A percentile compares a stretch with the other conserved stretches of the same genome.
Evolutionary conservation across 257 asterid genomes (phyloP).

Genomic region (Solanum tacnaense): DNA sequence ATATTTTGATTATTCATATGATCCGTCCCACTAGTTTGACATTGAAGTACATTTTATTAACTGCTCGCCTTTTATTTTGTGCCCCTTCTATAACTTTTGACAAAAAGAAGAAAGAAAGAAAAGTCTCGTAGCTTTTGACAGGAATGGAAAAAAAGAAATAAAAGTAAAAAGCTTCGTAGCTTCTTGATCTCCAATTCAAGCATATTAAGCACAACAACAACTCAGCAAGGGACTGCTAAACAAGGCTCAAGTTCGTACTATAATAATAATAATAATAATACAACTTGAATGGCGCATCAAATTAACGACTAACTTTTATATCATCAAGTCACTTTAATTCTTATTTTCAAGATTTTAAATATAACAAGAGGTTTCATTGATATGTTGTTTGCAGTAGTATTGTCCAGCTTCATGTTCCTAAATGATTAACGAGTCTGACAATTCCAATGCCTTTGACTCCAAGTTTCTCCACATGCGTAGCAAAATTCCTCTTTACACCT

Average conservation of each 20-base stretch:
- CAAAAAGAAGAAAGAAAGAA: background rate
- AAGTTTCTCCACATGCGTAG: conserved; percentile 27
- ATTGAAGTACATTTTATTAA: no score
- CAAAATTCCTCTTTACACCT: conserved; percentile 42
- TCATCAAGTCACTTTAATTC: background rate
- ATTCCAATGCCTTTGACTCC: conserved; percentile 22
- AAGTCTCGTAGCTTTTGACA: background rate
- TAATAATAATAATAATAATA: no score
- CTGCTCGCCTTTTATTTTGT: no score
- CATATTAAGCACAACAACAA: background rate
- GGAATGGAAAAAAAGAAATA: no score
- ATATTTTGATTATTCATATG: background rate
- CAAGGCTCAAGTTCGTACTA: background rate
- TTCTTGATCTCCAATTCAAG: no score
- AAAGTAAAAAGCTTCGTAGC: no score
- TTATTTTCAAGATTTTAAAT: no score
- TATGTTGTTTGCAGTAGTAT: background rate
- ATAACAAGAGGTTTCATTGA: background rate
- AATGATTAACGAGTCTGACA: background rate
- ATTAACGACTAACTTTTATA: background rate
- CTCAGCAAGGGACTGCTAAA: background rate
- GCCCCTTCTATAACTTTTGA: background rate
- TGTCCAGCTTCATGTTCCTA: background rate
- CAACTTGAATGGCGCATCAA: background rate
- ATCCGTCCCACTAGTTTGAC: background rate